Percentiles rank a stretch among this genome's conserved stretches.
These are phyloP conservation scores for Ganoderma meredithae DNA, from an alignment of 1,284 basidiomycete genomes.

Conservation along the genomic window DNA sequence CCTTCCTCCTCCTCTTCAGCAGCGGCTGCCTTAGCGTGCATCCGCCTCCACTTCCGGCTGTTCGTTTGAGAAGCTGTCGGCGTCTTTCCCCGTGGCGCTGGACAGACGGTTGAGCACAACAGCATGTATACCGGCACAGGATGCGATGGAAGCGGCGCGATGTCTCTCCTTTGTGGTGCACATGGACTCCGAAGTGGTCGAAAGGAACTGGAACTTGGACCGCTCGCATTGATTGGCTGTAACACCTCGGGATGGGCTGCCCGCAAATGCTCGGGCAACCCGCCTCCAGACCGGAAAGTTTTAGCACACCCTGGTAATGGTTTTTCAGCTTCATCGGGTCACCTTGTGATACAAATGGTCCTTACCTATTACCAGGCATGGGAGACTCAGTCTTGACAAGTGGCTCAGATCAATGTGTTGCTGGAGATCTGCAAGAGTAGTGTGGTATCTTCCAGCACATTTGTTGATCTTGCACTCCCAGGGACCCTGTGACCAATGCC, in stretches of 20 bases:
- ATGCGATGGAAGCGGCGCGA: constrained; percentile 11
- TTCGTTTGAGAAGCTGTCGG: constrained; percentile 20
- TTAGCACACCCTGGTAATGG: constrained; percentile 24
- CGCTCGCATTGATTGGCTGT: not conserved
- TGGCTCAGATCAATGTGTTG: constrained; percentile 35
- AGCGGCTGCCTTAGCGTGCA: constrained; percentile 14
- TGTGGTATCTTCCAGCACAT: constrained; percentile 33
- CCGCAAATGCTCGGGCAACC: constrained; percentile 28
- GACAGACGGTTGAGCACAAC: constrained; percentile 14
- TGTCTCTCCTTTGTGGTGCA: not conserved
- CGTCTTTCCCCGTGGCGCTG: not conserved
- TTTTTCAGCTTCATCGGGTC: not conserved
- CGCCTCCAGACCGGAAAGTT: constrained; percentile 23
- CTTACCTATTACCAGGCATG: constrained; percentile 36
- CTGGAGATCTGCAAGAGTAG: constrained; percentile 26
- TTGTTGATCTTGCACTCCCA: constrained; percentile 29
- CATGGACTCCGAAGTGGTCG: constrained; percentile 17
- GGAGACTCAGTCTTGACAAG: constrained; percentile 29
- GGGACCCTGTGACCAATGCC: constrained; percentile 33
- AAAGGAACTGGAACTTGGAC: not conserved
- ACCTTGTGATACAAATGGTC: not conserved
- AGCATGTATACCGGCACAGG: constrained; percentile 17
- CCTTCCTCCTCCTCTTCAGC: constrained; percentile 11
- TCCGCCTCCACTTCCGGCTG: constrained; percentile 28
- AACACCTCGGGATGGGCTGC: constrained; percentile 16